These are phyloP conservation scores for Taiwanofungus camphoratus DNA, from an alignment of 1,284 basidiomycete genomes.

Conservation along the genomic window DNA sequence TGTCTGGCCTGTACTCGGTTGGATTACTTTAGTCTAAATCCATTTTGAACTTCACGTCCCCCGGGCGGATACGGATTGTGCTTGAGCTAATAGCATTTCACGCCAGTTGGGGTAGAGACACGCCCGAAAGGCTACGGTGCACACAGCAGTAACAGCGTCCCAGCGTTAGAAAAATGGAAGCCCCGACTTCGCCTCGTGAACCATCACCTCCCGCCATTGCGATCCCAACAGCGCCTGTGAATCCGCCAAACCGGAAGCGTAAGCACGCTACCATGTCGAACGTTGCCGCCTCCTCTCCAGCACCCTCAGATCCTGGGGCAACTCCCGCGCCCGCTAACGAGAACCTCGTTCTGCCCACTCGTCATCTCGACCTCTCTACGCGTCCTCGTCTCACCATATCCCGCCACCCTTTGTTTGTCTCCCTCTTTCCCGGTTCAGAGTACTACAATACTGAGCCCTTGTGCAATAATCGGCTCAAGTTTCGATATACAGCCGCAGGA, in stretches of 20 bases:
- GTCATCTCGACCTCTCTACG: constrained; percentile 55
- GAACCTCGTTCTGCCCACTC: constrained; percentile 49
- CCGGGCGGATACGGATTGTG: too few relatives aligned
- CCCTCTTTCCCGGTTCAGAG: constrained; percentile 45
- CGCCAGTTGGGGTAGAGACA: too few relatives aligned
- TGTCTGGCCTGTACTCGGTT: too few relatives aligned
- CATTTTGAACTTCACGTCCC: too few relatives aligned
- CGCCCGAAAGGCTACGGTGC: too few relatives aligned
- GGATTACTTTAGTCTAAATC: too few relatives aligned
- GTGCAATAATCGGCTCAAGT: constrained; percentile 70
- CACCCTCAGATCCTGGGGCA: constrained; percentile 36
- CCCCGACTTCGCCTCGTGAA: constrained; percentile 28
- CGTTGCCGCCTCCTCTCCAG: constrained; percentile 38
- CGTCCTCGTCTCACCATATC: constrained; percentile 66
- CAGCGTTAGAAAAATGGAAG: constrained; percentile 19
- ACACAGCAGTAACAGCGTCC: too few relatives aligned
- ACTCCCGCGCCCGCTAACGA: constrained; percentile 25
- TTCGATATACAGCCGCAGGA: constrained; percentile 79
- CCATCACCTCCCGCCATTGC: constrained; percentile 31
- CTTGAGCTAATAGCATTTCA: too few relatives aligned
- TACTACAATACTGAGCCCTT: constrained; percentile 65
- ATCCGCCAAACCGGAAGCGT: constrained; percentile 30
- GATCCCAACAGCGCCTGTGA: constrained; percentile 16
- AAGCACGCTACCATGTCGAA: constrained; percentile 31
- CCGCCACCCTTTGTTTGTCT: constrained; percentile 61